Conservation (phyloP, 495 filamentous ascomycete species). For the Xanthoparmelia taractica region DNA sequence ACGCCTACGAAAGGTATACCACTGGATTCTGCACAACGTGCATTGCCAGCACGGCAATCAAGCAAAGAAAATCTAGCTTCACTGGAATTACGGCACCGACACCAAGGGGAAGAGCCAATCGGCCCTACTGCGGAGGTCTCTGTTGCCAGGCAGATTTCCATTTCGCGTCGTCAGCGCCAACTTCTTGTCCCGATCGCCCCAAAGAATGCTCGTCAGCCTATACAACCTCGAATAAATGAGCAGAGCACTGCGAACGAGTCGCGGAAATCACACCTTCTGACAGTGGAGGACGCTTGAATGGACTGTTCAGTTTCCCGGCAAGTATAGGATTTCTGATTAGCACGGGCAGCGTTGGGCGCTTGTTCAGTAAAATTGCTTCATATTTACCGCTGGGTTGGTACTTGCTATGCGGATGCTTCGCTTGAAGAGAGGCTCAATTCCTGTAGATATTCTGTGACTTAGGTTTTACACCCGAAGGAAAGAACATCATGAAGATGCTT, state of each 20-base stretch:
- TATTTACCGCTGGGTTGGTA: not conserved
- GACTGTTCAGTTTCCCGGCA: not conserved
- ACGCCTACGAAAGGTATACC: not conserved
- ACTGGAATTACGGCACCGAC: not conserved
- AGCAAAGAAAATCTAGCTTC: slow-evolving; percentile 15
- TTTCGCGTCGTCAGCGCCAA: slow-evolving; percentile 48
- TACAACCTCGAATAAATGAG: slow-evolving; percentile 21
- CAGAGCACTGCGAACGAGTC: not conserved
- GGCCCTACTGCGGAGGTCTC: slow-evolving; percentile 45
- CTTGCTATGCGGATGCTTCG: not conserved
- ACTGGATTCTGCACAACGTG: slow-evolving; percentile 2
- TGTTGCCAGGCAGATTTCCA: slow-evolving; percentile 52
- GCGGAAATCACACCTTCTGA: slow-evolving; percentile 19
- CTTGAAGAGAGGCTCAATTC: not conserved
- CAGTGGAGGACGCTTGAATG: slow-evolving; percentile 15
- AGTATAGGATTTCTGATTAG: not conserved
- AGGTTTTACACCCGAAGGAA: not conserved
- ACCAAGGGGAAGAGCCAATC: not conserved
- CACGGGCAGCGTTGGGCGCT: not conserved
- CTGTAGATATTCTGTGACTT: slow-evolving; percentile 2
- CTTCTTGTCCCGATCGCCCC: slow-evolving; percentile 31
- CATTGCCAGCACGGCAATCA: slow-evolving; percentile 19
- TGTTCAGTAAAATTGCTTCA: not conserved
- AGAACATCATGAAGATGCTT: not conserved
- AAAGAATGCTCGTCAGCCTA: slow-evolving; percentile 20